Evolutionary conservation across 208 protist species (phyloP).

Genomic region (Leishmania arabica): DNA sequence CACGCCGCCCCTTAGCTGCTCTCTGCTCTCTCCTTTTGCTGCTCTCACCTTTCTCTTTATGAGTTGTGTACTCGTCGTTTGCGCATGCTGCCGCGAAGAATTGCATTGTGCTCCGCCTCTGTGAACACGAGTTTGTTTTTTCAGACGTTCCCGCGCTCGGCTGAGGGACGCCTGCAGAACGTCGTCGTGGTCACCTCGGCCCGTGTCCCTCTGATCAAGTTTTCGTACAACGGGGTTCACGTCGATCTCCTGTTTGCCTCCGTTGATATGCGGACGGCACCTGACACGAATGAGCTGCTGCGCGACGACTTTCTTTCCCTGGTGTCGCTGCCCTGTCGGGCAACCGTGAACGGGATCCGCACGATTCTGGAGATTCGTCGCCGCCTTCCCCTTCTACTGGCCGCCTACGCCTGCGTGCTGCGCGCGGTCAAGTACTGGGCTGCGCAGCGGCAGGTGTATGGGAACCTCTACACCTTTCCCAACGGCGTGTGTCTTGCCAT

Average conservation of each 20-base stretch:
- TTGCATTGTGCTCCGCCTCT: constrained; percentile 58
- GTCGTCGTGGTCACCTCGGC: constrained; percentile 67
- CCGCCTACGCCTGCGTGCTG: constrained; percentile 59
- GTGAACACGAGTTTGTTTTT: constrained; percentile 56
- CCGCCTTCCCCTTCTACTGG: constrained; percentile 43
- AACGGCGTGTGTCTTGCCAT: constrained; percentile 96
- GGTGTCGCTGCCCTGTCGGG: constrained; percentile 54
- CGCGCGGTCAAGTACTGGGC: constrained; percentile 86
- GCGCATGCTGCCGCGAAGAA: constrained; percentile 25
- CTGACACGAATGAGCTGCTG: constrained; percentile 57
- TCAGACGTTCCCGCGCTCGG: constrained; percentile 45
- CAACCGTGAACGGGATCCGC: constrained; percentile 78
- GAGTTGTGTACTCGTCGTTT: neutral
- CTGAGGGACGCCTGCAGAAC: constrained; percentile 31
- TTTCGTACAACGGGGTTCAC: constrained; percentile 44
- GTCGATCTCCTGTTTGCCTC: constrained; percentile 86
- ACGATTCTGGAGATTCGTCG: constrained; percentile 72
- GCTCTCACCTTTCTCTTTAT: neutral
- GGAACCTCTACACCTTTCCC: constrained; percentile 95
- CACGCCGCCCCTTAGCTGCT: neutral
- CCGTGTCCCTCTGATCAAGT: constrained; percentile 86
- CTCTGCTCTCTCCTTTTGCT: neutral
- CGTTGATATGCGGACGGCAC: constrained; percentile 46
- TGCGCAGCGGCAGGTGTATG: constrained; percentile 91
- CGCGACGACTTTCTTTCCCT: constrained; percentile 55